Conservation (phyloP, 1,284 basidiomycete genomes). For the Papiliotrema flavescens region DNA sequence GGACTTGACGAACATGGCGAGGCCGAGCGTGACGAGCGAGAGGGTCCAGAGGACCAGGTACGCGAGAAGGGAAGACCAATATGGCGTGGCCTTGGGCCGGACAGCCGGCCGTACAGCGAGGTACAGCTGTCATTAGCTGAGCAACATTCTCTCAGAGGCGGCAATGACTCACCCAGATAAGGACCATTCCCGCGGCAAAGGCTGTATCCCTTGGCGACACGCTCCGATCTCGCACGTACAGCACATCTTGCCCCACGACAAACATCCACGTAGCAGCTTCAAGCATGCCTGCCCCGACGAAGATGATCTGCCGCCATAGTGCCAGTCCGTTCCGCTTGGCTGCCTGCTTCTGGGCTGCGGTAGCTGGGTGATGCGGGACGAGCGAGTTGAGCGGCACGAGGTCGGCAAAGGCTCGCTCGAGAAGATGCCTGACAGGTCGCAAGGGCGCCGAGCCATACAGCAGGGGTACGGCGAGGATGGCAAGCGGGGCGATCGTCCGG, state of each 20-base stretch:
- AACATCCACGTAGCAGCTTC: conserved; percentile 35
- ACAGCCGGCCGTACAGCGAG: conserved; percentile 28
- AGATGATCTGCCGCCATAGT: conserved; percentile 27
- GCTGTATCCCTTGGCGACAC: conserved; percentile 16
- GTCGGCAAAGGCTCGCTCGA: conserved; percentile 24
- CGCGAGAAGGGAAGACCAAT: conserved; percentile 31
- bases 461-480: conserved; percentile 25
- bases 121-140: conserved; percentile 22
- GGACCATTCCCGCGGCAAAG: conserved; percentile 28
- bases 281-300: conserved; percentile 23
- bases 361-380: conserved; percentile 18
- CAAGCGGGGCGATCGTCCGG: conserved; percentile 26
- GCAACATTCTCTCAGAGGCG: not conserved
- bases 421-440: conserved; percentile 11
- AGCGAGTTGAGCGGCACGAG: conserved; percentile 28
- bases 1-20: conserved; percentile 26
- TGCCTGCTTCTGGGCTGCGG: conserved; percentile 10
- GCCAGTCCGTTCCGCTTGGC: conserved; percentile 8
- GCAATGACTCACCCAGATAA: conserved; percentile 41
- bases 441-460: conserved; percentile 25
- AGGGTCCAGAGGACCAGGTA: conserved; percentile 26
- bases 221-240: conserved; percentile 9
- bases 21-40: conserved; percentile 24
- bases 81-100: conserved; percentile 36
- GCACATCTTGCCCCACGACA: conserved; percentile 24